Evolutionary conservation across 768 basidiomycete species (phyloP).

Genomic region (Pholiota microspora): DNA sequence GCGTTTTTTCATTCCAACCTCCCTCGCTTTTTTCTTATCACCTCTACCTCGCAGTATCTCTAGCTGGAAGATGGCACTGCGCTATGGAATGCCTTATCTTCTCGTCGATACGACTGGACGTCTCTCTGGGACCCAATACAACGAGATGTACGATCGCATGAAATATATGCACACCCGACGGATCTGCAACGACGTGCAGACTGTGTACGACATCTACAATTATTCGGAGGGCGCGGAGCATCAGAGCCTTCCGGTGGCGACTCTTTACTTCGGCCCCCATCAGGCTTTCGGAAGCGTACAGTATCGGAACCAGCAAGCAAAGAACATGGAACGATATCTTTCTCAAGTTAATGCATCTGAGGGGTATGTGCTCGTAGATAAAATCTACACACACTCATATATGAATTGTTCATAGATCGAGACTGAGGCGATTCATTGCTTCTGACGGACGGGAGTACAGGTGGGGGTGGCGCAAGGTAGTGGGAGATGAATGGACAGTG

Average conservation of each 20-base stretch:
- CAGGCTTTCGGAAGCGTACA: slow-evolving; percentile 52
- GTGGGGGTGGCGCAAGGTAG: slow-evolving; percentile 50
- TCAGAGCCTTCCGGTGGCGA: slow-evolving; percentile 34
- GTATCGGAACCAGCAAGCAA: slow-evolving; percentile 31
- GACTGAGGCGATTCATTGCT: slow-evolving; percentile 50
- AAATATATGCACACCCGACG: slow-evolving; percentile 25
- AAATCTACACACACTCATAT: background rate
- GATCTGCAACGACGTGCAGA: slow-evolving; percentile 33
- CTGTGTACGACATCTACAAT: slow-evolving; percentile 55
- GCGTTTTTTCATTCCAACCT: background rate
- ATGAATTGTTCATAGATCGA: slow-evolving; percentile 32
- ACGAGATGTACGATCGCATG: slow-evolving; percentile 64
- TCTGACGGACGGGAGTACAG: slow-evolving; percentile 61
- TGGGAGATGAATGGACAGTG: slow-evolving; percentile 66
- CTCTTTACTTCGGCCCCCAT: slow-evolving; percentile 49
- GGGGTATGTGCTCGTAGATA: slow-evolving; percentile 33
- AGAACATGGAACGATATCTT: slow-evolving; percentile 56
- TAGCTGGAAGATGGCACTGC: slow-evolving; percentile 3
- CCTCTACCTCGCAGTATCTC: background rate
- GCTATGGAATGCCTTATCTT: slow-evolving; percentile 56
- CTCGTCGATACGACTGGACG: slow-evolving; percentile 63
- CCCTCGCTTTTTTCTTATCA: no score
- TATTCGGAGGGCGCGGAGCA: slow-evolving; percentile 22
- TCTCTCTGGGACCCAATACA: slow-evolving; percentile 53
- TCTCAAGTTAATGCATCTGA: slow-evolving; percentile 35